Evolutionary conservation across 1,284 basidiomycete species (phyloP), one percentile per base, ranked within the genome.

Genomic region (Pseudozyma sp.): DNA sequence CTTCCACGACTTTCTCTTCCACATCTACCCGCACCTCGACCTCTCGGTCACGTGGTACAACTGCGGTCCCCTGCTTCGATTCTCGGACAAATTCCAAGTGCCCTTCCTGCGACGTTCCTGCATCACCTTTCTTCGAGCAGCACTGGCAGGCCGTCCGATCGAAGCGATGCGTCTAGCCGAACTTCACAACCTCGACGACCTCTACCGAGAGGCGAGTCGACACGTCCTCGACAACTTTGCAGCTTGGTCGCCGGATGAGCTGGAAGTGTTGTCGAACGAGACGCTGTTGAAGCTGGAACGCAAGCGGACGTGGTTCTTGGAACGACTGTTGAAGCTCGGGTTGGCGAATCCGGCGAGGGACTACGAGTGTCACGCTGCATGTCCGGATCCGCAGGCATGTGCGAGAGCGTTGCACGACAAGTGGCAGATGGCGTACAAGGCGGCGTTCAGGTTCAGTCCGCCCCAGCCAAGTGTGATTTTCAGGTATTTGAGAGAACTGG

Each of bases 341-440:
- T 87, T 94, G 30, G 91, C 92, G 1, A 90, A 92, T 75, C 89
- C 95, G 31, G 90, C 91, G 39, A 93, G 94, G 82, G 94, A 97
- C 80, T 94, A 94, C 92, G 84, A 78, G 89, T 87, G 75, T 35
- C 52, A 92, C 65, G 81, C 89, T 0, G 90, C 91, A 14, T 97
- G 94, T 82, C 92, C 93, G 4, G 94, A 97, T 74, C 87, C 92
- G 1, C 60, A 88, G 0, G 87, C 85, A 17, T 97, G 94, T 82
- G 94, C 94, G 17, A 88, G 90, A n/a, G 85, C 92, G n/a, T 88
- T 97, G 8, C 93, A 96, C 79, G 94, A 96, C 69, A 94, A 94
- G 83, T 97, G 94, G 93, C 87, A 90, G 44, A 91, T 92, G 78
- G 94, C 93, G 0, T 94, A 95, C 80, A 88, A 90, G 54, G 89